Evolutionary conservation across 805 yeast genomes (phyloP).

Genomic region (Wickerhamomyces bisporus): DNA sequence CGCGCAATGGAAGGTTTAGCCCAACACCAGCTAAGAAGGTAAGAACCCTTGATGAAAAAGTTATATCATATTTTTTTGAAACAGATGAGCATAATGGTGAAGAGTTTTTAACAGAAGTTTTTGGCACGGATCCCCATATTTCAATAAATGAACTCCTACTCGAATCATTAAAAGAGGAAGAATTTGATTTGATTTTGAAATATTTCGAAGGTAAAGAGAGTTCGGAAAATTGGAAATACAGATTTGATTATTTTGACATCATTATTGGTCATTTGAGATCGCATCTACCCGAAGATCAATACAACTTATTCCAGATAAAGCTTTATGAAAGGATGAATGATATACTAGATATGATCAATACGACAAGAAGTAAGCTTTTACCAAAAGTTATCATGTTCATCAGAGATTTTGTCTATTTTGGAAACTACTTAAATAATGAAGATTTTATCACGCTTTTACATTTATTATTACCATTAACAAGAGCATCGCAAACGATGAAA

Average conservation of each 20-base stretch:
- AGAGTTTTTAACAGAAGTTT: constrained; percentile 10
- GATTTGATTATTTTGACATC: constrained; percentile 13
- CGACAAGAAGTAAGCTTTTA: constrained; percentile 15
- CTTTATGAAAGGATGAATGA: constrained; percentile 12
- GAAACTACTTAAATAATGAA: constrained; percentile 11
- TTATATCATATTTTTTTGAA: background rate
- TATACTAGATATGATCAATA: constrained; percentile 12
- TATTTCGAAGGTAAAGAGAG: constrained; percentile 15
- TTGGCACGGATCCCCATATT: constrained; percentile 19
- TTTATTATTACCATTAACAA: constrained; percentile 18
- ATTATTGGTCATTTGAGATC: constrained; percentile 19
- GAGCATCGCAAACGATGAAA: constrained; percentile 13
- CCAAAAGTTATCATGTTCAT: constrained; percentile 16
- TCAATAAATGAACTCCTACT: constrained; percentile 4
- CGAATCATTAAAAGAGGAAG: constrained; percentile 1
- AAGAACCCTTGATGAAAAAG: no score
- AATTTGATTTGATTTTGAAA: constrained; percentile 8
- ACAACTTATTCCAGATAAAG: constrained; percentile 10
- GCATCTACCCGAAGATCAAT: constrained; percentile 10
- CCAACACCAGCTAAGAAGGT: no score
- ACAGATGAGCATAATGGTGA: constrained; percentile 7
- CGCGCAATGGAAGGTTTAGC: no score
- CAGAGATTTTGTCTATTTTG: constrained; percentile 21
- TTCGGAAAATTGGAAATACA: constrained; percentile 18
- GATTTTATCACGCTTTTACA: constrained; percentile 14